Evolutionary conservation across 192 early-diverging fungal species (phyloP).

Genomic region (Fimicolochytrium jonesii): DNA sequence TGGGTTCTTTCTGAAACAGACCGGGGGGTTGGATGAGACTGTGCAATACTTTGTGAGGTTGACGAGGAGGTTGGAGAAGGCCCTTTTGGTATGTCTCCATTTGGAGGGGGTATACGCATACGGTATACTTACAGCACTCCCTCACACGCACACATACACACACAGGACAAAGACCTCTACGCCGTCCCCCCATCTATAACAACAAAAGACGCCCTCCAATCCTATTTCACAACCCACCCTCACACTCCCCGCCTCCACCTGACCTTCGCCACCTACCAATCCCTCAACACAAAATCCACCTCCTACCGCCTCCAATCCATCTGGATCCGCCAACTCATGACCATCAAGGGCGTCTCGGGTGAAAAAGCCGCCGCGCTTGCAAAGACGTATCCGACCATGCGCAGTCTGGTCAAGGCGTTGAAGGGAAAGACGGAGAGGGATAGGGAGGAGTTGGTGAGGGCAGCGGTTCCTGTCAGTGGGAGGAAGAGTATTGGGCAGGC

Average conservation of each 20-base stretch:
- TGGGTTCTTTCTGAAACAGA: conserved; percentile 81
- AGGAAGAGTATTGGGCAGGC: conserved; percentile 33
- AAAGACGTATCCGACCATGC: conserved; percentile 64
- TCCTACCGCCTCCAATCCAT: conserved; percentile 68
- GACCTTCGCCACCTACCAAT: conserved; percentile 60
- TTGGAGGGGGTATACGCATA: too few relatives aligned
- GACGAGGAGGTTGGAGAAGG: conserved; percentile 51
- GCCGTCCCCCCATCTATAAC: conserved; percentile 15
- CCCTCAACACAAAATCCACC: conserved; percentile 71
- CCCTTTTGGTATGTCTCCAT: too few relatives aligned
- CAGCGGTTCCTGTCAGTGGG: conserved; percentile 24
- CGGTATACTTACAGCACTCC: too few relatives aligned
- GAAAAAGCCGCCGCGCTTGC: conserved; percentile 83
- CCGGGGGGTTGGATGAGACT: conserved; percentile 71
- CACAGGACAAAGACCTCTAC: conserved; percentile 18
- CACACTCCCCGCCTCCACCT: conserved; percentile 50
- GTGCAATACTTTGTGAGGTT: conserved; percentile 68
- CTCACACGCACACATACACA: too few relatives aligned
- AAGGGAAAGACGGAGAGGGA: conserved; percentile 33
- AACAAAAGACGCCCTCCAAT: conserved; percentile 10
- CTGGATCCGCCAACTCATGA: conserved; percentile 82
- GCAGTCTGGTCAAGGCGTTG: conserved; percentile 48
- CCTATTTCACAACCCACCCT: too few relatives aligned
- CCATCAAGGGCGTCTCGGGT: conserved; percentile 71
- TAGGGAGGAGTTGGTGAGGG: conserved; percentile 48